These are phyloP conservation scores for Chalciporus sphaerocephalus DNA, from an alignment of 768 basidiomycete genomes.

Conservation along the genomic window DNA sequence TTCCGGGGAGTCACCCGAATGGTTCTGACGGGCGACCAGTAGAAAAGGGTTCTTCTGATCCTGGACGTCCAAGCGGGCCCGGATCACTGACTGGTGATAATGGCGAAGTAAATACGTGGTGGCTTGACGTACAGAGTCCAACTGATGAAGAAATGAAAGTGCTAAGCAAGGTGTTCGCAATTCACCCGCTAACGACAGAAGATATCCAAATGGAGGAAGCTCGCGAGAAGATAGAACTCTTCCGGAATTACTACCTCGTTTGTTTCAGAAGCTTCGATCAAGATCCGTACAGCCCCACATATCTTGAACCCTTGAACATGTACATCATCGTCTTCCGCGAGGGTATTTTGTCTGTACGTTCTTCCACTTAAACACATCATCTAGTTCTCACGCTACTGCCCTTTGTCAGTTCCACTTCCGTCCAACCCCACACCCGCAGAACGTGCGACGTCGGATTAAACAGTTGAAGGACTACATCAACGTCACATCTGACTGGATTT, in stretches of 20 bases:
- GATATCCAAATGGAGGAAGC: slow-evolving; percentile 99
- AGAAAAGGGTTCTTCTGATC: slow-evolving; percentile 16
- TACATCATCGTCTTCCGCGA: slow-evolving; percentile 99
- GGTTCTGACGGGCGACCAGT: slow-evolving; percentile 16
- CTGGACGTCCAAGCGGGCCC: slow-evolving; percentile 20
- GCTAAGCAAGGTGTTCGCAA: slow-evolving; percentile 91
- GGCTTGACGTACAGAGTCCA: slow-evolving; percentile 90
- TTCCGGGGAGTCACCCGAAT: slow-evolving; percentile 8
- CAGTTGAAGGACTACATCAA: slow-evolving; percentile 98
- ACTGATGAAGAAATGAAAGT: slow-evolving; percentile 99
- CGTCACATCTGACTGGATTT: slow-evolving; percentile 99
- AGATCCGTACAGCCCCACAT: slow-evolving; percentile 93
- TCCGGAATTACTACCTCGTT: slow-evolving; percentile 97
- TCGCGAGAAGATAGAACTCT: slow-evolving; percentile 98
- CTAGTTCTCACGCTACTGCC: slow-evolving; percentile 1
- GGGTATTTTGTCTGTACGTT: slow-evolving; percentile 84
- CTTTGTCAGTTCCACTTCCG: slow-evolving; percentile 85
- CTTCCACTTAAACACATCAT: not conserved
- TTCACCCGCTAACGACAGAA: slow-evolving; percentile 97
- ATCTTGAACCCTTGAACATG: slow-evolving; percentile 98
- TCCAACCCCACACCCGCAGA: slow-evolving; percentile 95
- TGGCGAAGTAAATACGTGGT: slow-evolving; percentile 85
- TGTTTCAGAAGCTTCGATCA: slow-evolving; percentile 99
- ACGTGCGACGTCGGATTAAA: slow-evolving; percentile 95
- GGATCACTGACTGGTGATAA: slow-evolving; percentile 30